These are phyloP conservation scores for Aspergillus coremiiformis DNA, from an alignment of 495 filamentous ascomycete genomes.

Conservation along the genomic window DNA sequence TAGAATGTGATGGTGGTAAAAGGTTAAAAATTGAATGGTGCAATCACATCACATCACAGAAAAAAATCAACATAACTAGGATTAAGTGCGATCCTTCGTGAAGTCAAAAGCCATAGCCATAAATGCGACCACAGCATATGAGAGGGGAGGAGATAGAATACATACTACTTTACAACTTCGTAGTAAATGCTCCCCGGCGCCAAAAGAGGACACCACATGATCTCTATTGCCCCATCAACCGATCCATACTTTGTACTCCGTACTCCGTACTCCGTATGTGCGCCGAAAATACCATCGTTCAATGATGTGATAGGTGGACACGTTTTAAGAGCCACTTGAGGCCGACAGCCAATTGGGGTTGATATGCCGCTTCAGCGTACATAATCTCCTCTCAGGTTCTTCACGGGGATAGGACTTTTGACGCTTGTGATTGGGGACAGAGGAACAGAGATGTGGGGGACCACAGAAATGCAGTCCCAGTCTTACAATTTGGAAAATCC, in stretches of 20 bases:
- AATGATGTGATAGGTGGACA: conserved; percentile 3
- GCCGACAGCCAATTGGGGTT: conserved; percentile 8
- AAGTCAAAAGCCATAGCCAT: conserved; percentile 5
- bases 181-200: conserved; percentile 7
- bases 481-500: background rate
- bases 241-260: too few species aligned
- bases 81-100: background rate
- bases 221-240: background rate
- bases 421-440: conserved; percentile 8
- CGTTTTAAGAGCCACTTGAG: conserved; percentile 5
- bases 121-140: background rate
- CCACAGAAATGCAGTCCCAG: background rate
- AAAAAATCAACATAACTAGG: conserved; percentile 1
- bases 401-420: conserved; percentile 7
- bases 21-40: background rate
- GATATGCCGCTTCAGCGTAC: background rate
- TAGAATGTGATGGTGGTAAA: background rate
- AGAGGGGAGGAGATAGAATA: conserved; percentile 7
- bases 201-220: conserved; percentile 13
- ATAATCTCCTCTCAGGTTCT: conserved; percentile 12
- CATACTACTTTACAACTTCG: too few species aligned
- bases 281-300: background rate
- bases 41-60: conserved; percentile 8
- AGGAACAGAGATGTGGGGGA: background rate
- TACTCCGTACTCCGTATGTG: background rate